These are phyloP conservation scores for Trichomonascaceae sp. DNA, from an alignment of 1,139 yeast genomes.

Conservation along the genomic window DNA sequence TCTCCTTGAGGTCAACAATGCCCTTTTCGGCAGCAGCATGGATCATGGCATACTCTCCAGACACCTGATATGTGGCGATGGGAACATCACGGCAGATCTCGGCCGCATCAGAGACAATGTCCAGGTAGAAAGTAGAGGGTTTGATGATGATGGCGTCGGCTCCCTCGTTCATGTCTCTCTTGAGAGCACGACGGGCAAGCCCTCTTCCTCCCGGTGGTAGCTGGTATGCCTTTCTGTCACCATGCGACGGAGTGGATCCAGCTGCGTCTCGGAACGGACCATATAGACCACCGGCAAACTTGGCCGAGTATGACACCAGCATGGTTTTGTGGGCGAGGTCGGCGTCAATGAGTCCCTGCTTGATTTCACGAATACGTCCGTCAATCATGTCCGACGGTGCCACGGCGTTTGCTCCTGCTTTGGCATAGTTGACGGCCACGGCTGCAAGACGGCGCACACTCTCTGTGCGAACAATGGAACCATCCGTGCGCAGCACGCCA, in stretches of 20 bases:
- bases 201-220: conserved; percentile 91
- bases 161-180: conserved; percentile 82
- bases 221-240: conserved; percentile 89
- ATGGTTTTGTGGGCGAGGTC: conserved; percentile 77
- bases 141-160: conserved; percentile 92
- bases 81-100: conserved; percentile 76
- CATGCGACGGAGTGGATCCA: conserved; percentile 76
- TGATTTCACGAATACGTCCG: conserved; percentile 84
- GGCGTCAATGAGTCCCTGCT: conserved; percentile 70
- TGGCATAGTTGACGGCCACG: conserved; percentile 90
- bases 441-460: conserved; percentile 81
- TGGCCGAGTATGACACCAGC: conserved; percentile 90
- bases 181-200: conserved; percentile 80
- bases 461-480: conserved; percentile 59
- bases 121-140: conserved; percentile 95
- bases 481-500: conserved; percentile 80
- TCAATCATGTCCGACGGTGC: conserved; percentile 99
- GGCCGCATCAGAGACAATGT: conserved; percentile 78
- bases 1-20: conserved; percentile 69
- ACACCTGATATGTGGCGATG: conserved; percentile 88
- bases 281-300: conserved; percentile 78
- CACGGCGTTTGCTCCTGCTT: conserved; percentile 89
- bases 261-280: conserved; percentile 99
- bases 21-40: conserved; percentile 98
- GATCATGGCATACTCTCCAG: conserved; percentile 96